phyloP scores from a whole-genome alignment of 495 filamentous ascomycete genomes.

The Daldinia decipiens region DNA sequence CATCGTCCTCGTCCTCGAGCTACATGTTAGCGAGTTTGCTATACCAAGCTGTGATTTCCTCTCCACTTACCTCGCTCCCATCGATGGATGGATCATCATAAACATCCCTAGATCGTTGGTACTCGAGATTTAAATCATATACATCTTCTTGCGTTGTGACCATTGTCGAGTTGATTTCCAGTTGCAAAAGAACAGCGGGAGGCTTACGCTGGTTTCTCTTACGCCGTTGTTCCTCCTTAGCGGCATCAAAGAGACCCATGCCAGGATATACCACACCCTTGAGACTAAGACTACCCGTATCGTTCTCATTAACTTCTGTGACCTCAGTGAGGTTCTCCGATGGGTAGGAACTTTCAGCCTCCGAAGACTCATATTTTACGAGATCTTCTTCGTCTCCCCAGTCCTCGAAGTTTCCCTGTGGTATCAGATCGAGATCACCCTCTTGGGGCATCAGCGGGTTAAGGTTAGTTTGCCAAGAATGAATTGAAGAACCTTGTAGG shows the following conservation, averaged over 20 bases:
- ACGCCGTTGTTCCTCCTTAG: conserved; percentile 76
- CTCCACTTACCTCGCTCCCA: conserved; percentile 56
- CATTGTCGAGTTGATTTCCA: conserved; percentile 71
- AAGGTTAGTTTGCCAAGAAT: conserved; percentile 34
- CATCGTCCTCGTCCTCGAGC: conserved; percentile 30
- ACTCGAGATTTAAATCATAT: conserved; percentile 65
- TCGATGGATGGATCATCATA: conserved; percentile 61
- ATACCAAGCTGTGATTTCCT: neutral
- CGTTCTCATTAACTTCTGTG: conserved; percentile 46
- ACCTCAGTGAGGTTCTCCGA: conserved; percentile 47
- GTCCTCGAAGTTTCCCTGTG: conserved; percentile 17
- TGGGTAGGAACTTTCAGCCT: conserved; percentile 46
- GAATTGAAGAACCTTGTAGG: conserved; percentile 25
- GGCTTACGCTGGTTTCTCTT: conserved; percentile 91
- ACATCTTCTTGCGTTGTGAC: conserved; percentile 79
- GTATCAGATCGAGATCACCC: conserved; percentile 10
- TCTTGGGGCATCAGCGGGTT: conserved; percentile 23
- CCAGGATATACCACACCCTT: conserved; percentile 85
- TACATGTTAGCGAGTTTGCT: conserved; percentile 26
- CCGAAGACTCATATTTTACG: conserved; percentile 46
- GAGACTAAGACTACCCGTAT: conserved; percentile 60
- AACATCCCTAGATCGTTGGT: conserved; percentile 64
- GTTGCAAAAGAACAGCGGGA: conserved; percentile 70
- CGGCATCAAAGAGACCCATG: conserved; percentile 90
- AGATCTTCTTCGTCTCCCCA: conserved; percentile 27